Conservation (phyloP, 495 filamentous ascomycete species). For the Penicillium coprophilum region DNA sequence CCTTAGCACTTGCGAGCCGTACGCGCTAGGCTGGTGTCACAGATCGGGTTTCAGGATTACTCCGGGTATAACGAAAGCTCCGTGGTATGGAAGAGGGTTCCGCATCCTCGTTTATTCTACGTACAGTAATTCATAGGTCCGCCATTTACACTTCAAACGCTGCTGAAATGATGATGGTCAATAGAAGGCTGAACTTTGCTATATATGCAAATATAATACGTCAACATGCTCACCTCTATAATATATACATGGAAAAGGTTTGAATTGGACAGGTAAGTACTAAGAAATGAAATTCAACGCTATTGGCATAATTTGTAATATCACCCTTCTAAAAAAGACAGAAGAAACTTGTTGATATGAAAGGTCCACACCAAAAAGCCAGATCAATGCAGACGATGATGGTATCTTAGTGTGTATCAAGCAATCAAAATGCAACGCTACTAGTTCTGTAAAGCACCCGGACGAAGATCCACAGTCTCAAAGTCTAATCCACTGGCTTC, state of each 20-base stretch:
- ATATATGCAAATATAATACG: background rate
- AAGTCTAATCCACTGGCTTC: constrained; percentile 73
- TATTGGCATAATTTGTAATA: background rate
- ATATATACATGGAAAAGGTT: background rate
- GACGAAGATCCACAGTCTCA: constrained; percentile 75
- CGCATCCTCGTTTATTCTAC: too few relatives aligned
- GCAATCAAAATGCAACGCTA: constrained; percentile 3
- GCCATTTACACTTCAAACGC: too few relatives aligned
- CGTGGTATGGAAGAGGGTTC: too few relatives aligned
- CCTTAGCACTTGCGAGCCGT: too few relatives aligned
- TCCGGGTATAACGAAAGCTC: too few relatives aligned
- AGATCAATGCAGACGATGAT: constrained; percentile 11
- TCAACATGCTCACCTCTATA: background rate
- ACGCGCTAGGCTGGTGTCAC: too few relatives aligned
- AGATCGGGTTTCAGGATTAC: too few relatives aligned
- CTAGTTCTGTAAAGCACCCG: constrained; percentile 31
- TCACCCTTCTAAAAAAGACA: background rate
- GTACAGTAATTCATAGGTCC: too few relatives aligned
- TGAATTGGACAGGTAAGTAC: constrained; percentile 4
- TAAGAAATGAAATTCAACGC: background rate
- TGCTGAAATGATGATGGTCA: background rate
- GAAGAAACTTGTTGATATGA: background rate
- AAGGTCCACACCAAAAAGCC: background rate
- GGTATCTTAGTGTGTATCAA: constrained; percentile 25
- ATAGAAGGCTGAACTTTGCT: background rate